A percentile compares a stretch with the other conserved stretches of the same genome.
phyloP scores from a whole-genome alignment of 2,329 filamentous ascomycete genomes.

The Penicillium sp. region DNA sequence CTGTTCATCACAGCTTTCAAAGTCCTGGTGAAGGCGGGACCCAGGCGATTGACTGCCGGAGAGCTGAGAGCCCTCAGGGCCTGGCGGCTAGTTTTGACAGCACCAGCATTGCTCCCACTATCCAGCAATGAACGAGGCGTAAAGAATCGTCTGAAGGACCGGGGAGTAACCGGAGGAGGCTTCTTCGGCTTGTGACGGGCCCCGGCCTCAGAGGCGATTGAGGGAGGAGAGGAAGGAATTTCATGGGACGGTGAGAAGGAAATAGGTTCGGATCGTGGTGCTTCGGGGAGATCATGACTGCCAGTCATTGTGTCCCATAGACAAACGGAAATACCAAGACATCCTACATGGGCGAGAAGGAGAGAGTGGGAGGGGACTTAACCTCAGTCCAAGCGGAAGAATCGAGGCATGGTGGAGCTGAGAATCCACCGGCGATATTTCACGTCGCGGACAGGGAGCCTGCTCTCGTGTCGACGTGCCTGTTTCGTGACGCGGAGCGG shows the following conservation, averaged over 20 bases:
- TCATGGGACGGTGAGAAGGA: conserved; percentile 38
- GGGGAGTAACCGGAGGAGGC: conserved; percentile 55
- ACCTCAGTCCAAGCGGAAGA: conserved; percentile 15
- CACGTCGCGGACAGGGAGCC: conserved; percentile 23
- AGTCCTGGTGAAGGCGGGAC: conserved; percentile 47
- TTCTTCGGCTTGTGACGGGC: conserved; percentile 47
- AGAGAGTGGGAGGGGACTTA: background rate
- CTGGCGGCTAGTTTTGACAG: conserved; percentile 49
- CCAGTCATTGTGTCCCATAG: conserved; percentile 37
- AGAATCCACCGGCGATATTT: conserved; percentile 19
- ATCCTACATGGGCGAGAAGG: conserved; percentile 26
- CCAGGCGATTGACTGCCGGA: conserved; percentile 48
- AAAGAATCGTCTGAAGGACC: conserved; percentile 57
- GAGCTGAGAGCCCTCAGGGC: conserved; percentile 50
- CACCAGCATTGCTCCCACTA: conserved; percentile 37
- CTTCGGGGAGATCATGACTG: conserved; percentile 38
- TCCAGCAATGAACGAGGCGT: conserved; percentile 52
- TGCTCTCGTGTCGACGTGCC: conserved; percentile 30
- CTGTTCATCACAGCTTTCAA: conserved; percentile 37
- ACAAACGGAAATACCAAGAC: conserved; percentile 25
- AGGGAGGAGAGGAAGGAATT: conserved; percentile 49
- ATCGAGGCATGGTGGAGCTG: conserved; percentile 30
- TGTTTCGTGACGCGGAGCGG: conserved; percentile 34
- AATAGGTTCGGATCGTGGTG: conserved; percentile 42
- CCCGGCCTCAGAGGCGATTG: conserved; percentile 44